These are phyloP conservation scores for Xanthoconium purpureum DNA, from an alignment of 768 basidiomycete genomes.

Conservation along the genomic window DNA sequence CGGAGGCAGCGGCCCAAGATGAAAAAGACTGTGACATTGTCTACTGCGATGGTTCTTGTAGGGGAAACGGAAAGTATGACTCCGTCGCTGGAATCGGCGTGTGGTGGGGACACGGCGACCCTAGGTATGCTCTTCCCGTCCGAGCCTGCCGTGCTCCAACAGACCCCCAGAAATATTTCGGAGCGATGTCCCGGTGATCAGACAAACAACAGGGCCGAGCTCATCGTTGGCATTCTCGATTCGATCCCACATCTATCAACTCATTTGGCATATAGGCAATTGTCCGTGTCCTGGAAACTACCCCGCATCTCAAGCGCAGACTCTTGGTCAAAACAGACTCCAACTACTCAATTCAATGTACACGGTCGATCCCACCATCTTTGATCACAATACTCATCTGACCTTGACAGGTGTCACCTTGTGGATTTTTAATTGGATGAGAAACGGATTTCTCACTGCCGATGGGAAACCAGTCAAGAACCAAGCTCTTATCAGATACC, in stretches of 20 bases:
- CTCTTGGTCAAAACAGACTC: conserved; percentile 86
- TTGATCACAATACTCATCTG: conserved; percentile 3
- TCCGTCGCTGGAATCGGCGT: conserved; percentile 83
- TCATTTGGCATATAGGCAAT: conserved; percentile 67
- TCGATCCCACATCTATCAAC: neutral
- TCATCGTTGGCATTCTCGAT: conserved; percentile 55
- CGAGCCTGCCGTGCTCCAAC: neutral
- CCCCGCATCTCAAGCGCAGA: conserved; percentile 50
- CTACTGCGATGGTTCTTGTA: conserved; percentile 86
- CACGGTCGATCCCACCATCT: neutral
- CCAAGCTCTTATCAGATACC: conserved; percentile 62
- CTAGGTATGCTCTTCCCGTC: conserved; percentile 38
- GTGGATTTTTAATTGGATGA: conserved; percentile 71
- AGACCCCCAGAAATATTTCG: conserved; percentile 61
- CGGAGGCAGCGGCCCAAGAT: conserved; percentile 18
- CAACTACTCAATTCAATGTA: conserved; percentile 78
- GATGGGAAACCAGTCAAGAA: conserved; percentile 68
- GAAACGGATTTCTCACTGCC: conserved; percentile 47
- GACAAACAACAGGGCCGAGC: conserved; percentile 87
- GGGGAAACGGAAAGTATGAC: conserved; percentile 68
- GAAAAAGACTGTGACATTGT: conserved; percentile 48
- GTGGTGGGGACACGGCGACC: conserved; percentile 76
- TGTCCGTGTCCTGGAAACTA: conserved; percentile 72
- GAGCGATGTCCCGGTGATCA: conserved; percentile 82
- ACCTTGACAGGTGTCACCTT: conserved; percentile 54